phyloP scores from a whole-genome alignment of 768 basidiomycete genomes.

The Mycena metata region DNA sequence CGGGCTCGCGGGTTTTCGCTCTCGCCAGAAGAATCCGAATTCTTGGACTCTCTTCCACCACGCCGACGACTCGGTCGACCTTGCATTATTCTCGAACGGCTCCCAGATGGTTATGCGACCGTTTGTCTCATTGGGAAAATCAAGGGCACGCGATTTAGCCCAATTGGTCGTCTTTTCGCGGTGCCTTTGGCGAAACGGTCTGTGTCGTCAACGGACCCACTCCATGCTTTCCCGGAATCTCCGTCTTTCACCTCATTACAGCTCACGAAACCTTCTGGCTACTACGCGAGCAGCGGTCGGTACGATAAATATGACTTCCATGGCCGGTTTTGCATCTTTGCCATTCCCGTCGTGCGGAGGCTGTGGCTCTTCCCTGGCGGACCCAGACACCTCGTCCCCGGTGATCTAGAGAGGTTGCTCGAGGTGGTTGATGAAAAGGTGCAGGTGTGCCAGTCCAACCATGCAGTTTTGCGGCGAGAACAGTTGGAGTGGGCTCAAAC shows the following conservation, averaged over 20 bases:
- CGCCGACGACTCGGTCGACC: conserved; percentile 20
- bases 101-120: conserved; percentile 1
- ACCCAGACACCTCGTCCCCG: conserved; percentile 9
- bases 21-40: background rate
- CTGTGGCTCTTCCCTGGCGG: conserved; percentile 7
- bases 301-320: background rate
- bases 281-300: background rate
- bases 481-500: conserved; percentile 22
- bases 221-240: background rate
- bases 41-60: background rate
- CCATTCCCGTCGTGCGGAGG: conserved; percentile 25
- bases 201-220: background rate
- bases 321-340: conserved; percentile 25
- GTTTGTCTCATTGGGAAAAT: conserved; percentile 28
- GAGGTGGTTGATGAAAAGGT: conserved; percentile 16
- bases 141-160: conserved; percentile 10
- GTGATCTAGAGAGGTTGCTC: conserved; percentile 9
- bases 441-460: conserved; percentile 6
- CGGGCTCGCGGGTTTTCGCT: conserved; percentile 4
- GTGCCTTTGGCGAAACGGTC: conserved; percentile 5
- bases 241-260: conserved; percentile 13
- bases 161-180: conserved; percentile 29
- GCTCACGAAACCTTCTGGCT: conserved; percentile 6
- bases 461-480: conserved; percentile 19
- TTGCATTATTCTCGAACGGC: conserved; percentile 27